Conservation (phyloP, 768 basidiomycete species). For the Mrakia hoshinonis region DNA sequence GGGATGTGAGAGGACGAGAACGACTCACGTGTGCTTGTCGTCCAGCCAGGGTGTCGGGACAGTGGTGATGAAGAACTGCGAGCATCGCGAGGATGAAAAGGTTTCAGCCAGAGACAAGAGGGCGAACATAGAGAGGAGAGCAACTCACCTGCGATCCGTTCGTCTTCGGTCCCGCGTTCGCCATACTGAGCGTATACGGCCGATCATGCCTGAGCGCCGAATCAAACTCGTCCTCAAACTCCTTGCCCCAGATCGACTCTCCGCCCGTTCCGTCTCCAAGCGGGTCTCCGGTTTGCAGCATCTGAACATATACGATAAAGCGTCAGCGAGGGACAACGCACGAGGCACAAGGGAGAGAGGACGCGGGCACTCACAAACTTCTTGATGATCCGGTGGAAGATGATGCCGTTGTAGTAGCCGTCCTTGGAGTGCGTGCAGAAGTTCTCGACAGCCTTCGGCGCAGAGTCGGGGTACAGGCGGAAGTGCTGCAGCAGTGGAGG, state of each 20-base stretch:
- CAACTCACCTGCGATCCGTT: constrained; percentile 63
- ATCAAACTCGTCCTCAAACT: constrained; percentile 89
- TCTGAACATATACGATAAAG: constrained; percentile 39
- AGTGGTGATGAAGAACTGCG: constrained; percentile 90
- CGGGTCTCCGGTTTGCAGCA: constrained; percentile 95
- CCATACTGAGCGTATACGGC: constrained; percentile 90
- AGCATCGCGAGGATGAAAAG: background rate
- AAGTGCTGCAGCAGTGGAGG: constrained; percentile 32
- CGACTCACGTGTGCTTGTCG: constrained; percentile 43
- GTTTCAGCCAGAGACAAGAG: background rate
- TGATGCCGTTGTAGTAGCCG: constrained; percentile 81
- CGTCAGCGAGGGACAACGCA: background rate
- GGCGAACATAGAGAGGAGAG: background rate
- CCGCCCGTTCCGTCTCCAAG: constrained; percentile 92
- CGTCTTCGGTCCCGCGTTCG: constrained; percentile 65
- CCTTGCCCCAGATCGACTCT: constrained; percentile 75
- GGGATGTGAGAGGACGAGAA: background rate
- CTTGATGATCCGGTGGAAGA: constrained; percentile 95
- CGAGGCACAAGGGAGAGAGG: background rate
- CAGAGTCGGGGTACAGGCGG: constrained; percentile 68
- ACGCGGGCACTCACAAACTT: constrained; percentile 56
- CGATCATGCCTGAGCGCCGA: constrained; percentile 86
- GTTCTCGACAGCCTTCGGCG: constrained; percentile 94
- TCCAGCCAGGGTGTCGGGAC: constrained; percentile 90
- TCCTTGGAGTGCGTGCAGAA: constrained; percentile 80